A percentile compares a stretch with the other conserved stretches of the same genome.
Conservation (phyloP, 192 early-diverging fungal genomes). For the Kickxella alabastrina region DNA sequence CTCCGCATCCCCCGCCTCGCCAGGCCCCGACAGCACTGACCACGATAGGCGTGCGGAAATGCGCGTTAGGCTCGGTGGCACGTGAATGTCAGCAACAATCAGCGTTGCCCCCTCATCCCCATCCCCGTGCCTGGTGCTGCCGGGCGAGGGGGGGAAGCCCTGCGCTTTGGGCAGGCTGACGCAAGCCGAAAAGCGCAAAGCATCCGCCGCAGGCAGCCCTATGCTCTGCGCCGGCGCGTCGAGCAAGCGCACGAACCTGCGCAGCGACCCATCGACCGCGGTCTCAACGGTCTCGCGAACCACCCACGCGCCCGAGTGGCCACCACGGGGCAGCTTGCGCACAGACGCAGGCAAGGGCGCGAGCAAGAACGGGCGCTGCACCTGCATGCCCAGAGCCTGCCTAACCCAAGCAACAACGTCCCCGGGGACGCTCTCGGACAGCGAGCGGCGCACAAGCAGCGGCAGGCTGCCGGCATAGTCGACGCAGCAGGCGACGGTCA, state of each 20-base stretch:
- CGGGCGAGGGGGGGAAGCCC: no score
- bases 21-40: no score
- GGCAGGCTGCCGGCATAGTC: conserved; percentile 41
- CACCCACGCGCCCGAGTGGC: conserved; percentile 2
- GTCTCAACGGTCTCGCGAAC: conserved; percentile 11
- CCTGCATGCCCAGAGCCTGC: neutral
- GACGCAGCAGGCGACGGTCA: conserved; percentile 35
- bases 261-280: conserved; percentile 20
- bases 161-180: conserved; percentile 36
- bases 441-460: conserved; percentile 31
- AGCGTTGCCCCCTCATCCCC: conserved; percentile 5
- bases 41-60: no score
- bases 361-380: conserved; percentile 12
- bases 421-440: conserved; percentile 21
- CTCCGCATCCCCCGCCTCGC: no score
- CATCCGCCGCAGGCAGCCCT: no score
- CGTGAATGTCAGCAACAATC: conserved; percentile 36
- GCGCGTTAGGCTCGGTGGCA: no score
- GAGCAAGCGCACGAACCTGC: no score
- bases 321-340: neutral
- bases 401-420: conserved; percentile 14
- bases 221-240: no score
- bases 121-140: no score
- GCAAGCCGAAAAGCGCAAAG: conserved; percentile 3
- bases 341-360: conserved; percentile 9